Evolutionary conservation across 192 early-diverging fungal genomes (phyloP), one percentile per base, ranked within the genome.

Genomic region (Coemansia sp.): DNA sequence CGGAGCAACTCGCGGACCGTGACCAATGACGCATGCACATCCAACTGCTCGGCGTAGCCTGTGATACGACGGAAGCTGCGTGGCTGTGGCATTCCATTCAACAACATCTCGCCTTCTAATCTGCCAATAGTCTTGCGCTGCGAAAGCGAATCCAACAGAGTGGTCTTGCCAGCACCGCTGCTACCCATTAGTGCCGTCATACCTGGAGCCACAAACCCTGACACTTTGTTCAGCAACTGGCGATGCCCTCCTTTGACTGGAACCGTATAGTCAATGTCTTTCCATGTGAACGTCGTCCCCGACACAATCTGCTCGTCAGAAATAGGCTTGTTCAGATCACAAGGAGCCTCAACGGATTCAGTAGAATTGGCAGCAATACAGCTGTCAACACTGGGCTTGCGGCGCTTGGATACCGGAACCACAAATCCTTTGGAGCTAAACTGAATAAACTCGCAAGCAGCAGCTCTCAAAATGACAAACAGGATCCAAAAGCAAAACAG

Each of bases 31-130:
- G 84, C 82, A 50, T 88, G 91, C 14, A 90, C 82, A 50, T 89
- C 90, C 65, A 89, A 82, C 65, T 94, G 92, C 62, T 94, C 92
- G 67, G 86, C 87, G 69, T 92, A 94, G 12, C 86, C 86, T 14
- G 87, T 86, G 28, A 82, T 80, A 41, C 86, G 83, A 53, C 84
- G 82, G 72, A 88, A 87, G 58, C 84, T 84, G 41, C 39, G 35
- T 5, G 79, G 64, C 57, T 71, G 73, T 20, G 59, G 42, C 5
- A 65, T 58, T 48, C 84, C 84, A 67, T 87, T 84, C 62, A 92
- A 82, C 55, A 86, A 82, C 39, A 94, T 84, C 23, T 68, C 71
- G 58, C 88, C 88, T 26, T 86, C 80, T 8, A 87, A 57, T 30
- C 48, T 63, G 18, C 81, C 81, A 18, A 81, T 85, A 38, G 85